Evolutionary conservation across 2,329 filamentous ascomycete species (phyloP), one percentile per base, ranked within the genome.

Genomic region (Diaporthe nobilis): DNA sequence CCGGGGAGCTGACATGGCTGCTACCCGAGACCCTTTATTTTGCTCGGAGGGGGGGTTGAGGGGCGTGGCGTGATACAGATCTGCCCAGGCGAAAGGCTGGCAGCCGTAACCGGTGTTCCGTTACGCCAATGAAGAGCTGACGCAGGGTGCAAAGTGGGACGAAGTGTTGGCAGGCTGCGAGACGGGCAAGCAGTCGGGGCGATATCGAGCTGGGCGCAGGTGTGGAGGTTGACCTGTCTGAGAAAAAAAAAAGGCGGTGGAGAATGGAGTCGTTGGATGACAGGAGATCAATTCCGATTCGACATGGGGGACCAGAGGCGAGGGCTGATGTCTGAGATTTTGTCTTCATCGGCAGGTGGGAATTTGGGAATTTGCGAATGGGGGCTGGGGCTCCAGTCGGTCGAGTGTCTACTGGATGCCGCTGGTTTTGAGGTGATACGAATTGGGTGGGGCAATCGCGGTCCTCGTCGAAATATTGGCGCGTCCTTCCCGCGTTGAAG

Each of bases 1-100:
- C 80, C 90, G 87, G 37, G 88, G 87, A 73, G 83, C 85, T 42
- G 89, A 88, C 90, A 91, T 91, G 75, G 77, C 81, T 81, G 75
- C 78, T 75, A 37, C 65, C 71, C 63, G 55, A 61, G 68, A 75
- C 73, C 37, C 28, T 71, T 25, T 70, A 49, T 65, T 49, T 65
- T 20, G 28, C 55, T 57, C 60, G n/a, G 28, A 42, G 55, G 44
- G 51, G 37, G 58, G 44, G 17, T 58, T 8, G 67, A 49, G 44
- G 39, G 55, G 22, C 12, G n/a, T 53, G 58, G 60, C 51, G 67
- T 70, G 73, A 44, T 55, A 71, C 75, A 60, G 73, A 65, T 57
- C 61, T 55, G 47, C 39, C 34, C 34, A 63, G 12, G n/a, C 68
- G 47, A 61, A 15, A 55, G 72, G 67, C 53, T 60, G 57, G 74